Evolutionary conservation across 345 rosid genomes (phyloP), one percentile per base, ranked within the genome.

Genomic region (Mallotus nudiflorus): DNA sequence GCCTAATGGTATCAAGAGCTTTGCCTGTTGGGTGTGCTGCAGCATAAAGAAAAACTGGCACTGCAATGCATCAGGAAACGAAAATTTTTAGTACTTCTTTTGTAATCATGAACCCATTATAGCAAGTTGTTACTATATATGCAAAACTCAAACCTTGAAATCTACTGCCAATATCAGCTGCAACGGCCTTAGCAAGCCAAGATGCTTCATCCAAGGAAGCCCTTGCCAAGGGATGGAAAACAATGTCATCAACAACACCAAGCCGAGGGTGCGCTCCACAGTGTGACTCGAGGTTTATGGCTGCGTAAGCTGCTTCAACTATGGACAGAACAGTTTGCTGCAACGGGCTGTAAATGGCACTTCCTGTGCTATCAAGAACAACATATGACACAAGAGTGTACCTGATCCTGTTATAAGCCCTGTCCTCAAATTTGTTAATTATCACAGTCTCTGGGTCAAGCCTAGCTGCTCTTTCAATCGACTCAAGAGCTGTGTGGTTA

Each of bases 191-290:
- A 40, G 89, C 87, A 58, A 86, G 84, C 86, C 88, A 84, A 72
- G 89, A 82, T 1, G 90, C 89, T 69, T 88, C 88, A 49, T 86
- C 89, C 12, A 88, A 10, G 6, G 90, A 78, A 2, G 89, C 85
- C 22, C 62, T 67, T 65, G 85, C 87, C 52, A 88, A 66, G 0
- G 92, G 93, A 76, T 86, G 93, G 72, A 84, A 75, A 25, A 79
- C 48, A 46, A 88, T 80, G 64, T 84, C 90, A 15, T 88, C 93
- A 3, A 88, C 85, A 31, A 82, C 90, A 27, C 93, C 88, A 12
- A 88, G 85, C 55, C 90, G 82, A 27, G 90, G 90, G 66, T 88
- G 83, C 0, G 86, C 74, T 29, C 90, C 93, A 0, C 83, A 73
- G 68, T 88, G 89, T 62, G 54, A 33, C 75, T 88, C 86, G 6